Percentiles rank a stretch among this genome's conserved stretches.
Conservation (phyloP, 352 stramenopile genomes). For the Pythium utonaiense region DNA sequence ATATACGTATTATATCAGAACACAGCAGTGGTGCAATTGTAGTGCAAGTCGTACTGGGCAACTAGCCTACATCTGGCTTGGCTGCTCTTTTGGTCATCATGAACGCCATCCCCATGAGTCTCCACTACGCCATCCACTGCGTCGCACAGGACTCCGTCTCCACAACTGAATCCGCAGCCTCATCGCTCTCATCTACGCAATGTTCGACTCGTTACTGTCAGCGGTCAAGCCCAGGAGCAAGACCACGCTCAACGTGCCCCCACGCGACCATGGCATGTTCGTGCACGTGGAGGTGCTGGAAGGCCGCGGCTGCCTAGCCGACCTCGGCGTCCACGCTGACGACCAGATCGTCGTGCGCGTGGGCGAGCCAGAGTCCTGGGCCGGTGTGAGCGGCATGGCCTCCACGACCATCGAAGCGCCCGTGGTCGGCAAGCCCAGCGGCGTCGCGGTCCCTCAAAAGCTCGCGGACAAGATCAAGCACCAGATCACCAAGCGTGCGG, state of each 20-base stretch:
- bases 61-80: too few species aligned
- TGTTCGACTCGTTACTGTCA: not conserved
- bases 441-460: constrained; percentile 5
- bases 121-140: too few species aligned
- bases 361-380: constrained; percentile 2
- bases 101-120: too few species aligned
- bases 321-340: constrained; percentile 6
- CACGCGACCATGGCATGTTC: constrained; percentile 7
- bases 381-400: constrained; percentile 2
- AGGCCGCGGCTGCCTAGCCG: constrained; percentile 11
- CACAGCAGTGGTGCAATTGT: too few species aligned
- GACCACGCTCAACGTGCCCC: not conserved
- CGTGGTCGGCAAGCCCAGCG: not conserved
- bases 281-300: constrained; percentile 22
- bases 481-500: constrained; percentile 14
- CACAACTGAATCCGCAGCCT: too few species aligned
- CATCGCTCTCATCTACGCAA: too few species aligned
- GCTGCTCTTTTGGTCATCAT: too few species aligned
- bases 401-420: not conserved
- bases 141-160: too few species aligned
- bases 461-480: constrained; percentile 12
- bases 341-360: constrained; percentile 20
- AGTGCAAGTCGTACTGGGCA: too few species aligned
- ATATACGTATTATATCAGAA: too few species aligned
- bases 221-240: not conserved